Evolutionary conservation across 345 rosid genomes (phyloP), one percentile per base, ranked within the genome.

Genomic region (Dipteronia dyeriana): DNA sequence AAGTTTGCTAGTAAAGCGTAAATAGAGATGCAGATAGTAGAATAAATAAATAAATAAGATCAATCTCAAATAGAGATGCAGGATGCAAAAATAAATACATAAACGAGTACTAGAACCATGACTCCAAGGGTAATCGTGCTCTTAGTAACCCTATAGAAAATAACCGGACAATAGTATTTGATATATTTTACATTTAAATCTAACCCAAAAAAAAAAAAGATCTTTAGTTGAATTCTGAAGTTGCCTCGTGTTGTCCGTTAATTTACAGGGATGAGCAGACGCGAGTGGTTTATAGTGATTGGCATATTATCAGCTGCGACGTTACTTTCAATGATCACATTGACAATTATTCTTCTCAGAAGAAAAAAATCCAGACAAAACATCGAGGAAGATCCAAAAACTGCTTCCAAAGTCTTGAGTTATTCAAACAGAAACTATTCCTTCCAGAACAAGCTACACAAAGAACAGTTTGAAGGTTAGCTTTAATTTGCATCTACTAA

Each of bases 381-480:
- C 7, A 16, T 7, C 3, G 49, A 56, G 19, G 84, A 82, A 74
- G 77, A 81, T 60, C 71, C 74, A 4, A 87, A 78, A 76, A 16
- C 75, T 8, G 84, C 71, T 71, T 83, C 89, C 75, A 86, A 75
- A 78, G 77, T 63, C 84, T 31, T 78, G 63, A 84, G 84, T 59
- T 43, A 2, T 49, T 25, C 80, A 13, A 75, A 62, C 26, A 80
- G 79, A 75, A 78, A 80, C 45, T 63, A 26, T 60, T 86, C 90
- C 54, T 56, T 79, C 69, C 86, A 75, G 65, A 59, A 7, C 54
- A 85, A 76, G 61, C 68, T 75, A 66, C 66, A 60, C 6, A 77
- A 66, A 62, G 91, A 84, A 57, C 83, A 66, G 62, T 84, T 63
- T 38, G 82, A 83, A 85, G 92, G 95, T 89, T 17, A 84, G 86